Percentiles rank a stretch among this genome's conserved stretches.
These are phyloP conservation scores for Euphrasia arctica DNA, from an alignment of 305 asterid genomes.

Conservation along the genomic window DNA sequence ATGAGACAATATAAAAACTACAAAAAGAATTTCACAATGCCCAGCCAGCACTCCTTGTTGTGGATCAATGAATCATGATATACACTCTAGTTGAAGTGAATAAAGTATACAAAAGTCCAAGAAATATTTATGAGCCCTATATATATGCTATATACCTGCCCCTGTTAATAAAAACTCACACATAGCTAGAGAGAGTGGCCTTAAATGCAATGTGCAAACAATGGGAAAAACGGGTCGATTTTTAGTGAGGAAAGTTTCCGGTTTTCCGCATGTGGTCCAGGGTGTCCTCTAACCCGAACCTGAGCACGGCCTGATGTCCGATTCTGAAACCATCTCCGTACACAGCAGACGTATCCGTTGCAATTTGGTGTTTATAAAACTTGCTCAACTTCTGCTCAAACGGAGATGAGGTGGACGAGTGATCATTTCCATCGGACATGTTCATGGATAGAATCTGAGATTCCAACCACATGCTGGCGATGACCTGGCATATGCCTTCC, in stretches of 20 bases:
- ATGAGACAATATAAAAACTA: too few relatives aligned
- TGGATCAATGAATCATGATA: too few relatives aligned
- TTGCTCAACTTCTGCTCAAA: slow-evolving; percentile 74
- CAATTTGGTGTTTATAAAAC: slow-evolving; percentile 82
- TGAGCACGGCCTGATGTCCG: slow-evolving; percentile 63
- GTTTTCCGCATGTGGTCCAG: slow-evolving; percentile 72
- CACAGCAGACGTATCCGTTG: slow-evolving; percentile 70
- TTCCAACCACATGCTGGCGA: slow-evolving; percentile 60
- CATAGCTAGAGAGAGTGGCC: too few relatives aligned
- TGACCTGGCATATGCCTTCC: slow-evolving; percentile 65
- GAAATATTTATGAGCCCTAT: too few relatives aligned
- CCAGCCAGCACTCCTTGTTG: too few relatives aligned
- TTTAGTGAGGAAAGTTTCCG: slow-evolving; percentile 66
- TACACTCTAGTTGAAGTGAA: too few relatives aligned
- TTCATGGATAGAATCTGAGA: slow-evolving; percentile 43
- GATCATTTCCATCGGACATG: slow-evolving; percentile 31
- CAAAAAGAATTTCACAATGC: too few relatives aligned
- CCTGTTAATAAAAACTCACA: too few relatives aligned
- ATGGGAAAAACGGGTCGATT: not conserved
- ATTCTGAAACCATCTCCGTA: slow-evolving; percentile 87
- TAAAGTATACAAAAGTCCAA: too few relatives aligned
- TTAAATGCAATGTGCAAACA: too few relatives aligned
- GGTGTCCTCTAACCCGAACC: slow-evolving; percentile 69
- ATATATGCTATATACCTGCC: too few relatives aligned
- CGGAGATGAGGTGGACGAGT: slow-evolving; percentile 54